Percentiles rank a stretch among this genome's conserved stretches.
phyloP scores from a whole-genome alignment of 78 protist genomes.

The Dictyostelium discoideum region DNA sequence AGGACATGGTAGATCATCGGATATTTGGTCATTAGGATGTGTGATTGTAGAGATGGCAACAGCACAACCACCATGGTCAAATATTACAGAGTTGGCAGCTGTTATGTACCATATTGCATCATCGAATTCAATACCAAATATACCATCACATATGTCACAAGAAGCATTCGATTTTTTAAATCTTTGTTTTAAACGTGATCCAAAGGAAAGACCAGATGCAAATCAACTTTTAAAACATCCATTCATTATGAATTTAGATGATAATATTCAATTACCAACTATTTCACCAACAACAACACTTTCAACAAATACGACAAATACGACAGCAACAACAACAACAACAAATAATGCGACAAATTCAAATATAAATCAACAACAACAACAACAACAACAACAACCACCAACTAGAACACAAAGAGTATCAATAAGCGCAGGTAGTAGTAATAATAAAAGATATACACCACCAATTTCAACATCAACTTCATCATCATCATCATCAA shows the following conservation, averaged over 20 bases:
- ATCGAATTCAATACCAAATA: conserved; percentile 32
- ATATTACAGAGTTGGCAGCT: conserved; percentile 74
- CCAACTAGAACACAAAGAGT: neutral
- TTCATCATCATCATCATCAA: neutral
- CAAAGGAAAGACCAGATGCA: conserved; percentile 80
- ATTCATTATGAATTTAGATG: conserved; percentile 9
- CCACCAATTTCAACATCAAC: neutral
- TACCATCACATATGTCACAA: conserved; percentile 26
- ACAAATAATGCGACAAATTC: neutral
- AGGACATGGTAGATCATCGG: conserved; percentile 84
- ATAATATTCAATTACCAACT: neutral
- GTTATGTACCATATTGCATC: conserved; percentile 81
- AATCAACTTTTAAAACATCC: conserved; percentile 57
- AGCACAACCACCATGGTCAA: conserved; percentile 85
- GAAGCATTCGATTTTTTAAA: conserved; percentile 67
- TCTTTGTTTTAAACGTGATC: conserved; percentile 73
- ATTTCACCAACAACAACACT: neutral
- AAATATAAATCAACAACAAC: neutral
- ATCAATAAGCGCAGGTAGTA: neutral
- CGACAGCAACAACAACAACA: neutral
- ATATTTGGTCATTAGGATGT: conserved; percentile 88
- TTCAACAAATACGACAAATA: neutral
- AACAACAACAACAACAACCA: neutral
- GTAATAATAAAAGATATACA: conserved; percentile 2
- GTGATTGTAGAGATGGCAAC: conserved; percentile 87